Percentiles rank a stretch among this genome's conserved stretches.
Conservation (phyloP, 805 yeast species). For the Barnettozyma wickerhamii region DNA sequence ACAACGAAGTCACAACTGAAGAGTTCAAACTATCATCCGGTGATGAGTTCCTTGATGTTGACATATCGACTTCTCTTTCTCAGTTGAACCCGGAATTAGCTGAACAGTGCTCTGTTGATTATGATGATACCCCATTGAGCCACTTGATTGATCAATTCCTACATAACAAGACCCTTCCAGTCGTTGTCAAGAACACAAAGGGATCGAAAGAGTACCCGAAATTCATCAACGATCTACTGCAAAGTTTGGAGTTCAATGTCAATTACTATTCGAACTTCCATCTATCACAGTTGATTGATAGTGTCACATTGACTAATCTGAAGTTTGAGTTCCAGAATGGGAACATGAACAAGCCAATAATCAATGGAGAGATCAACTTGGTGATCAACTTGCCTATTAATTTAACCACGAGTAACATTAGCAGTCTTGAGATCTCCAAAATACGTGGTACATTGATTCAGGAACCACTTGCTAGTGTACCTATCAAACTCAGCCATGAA, state of each 20-base stretch:
- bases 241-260: slow-evolving; percentile 12
- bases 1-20: slow-evolving; percentile 7
- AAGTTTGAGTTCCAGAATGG: slow-evolving; percentile 31
- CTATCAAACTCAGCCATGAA: slow-evolving; percentile 32
- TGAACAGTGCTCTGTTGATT: slow-evolving; percentile 9
- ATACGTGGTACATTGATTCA: slow-evolving; percentile 36
- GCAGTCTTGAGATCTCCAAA: slow-evolving; percentile 28
- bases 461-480: not conserved
- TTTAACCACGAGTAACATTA: slow-evolving; percentile 18
- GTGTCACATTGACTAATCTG: slow-evolving; percentile 34
- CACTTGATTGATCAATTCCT: slow-evolving; percentile 12
- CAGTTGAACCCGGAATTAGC: slow-evolving; percentile 5
- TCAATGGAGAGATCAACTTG: slow-evolving; percentile 36
- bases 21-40: slow-evolving; percentile 15
- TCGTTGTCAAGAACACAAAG: slow-evolving; percentile 16
- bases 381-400: slow-evolving; percentile 28
- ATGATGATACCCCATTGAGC: slow-evolving; percentile 15
- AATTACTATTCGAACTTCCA: slow-evolving; percentile 14
- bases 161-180: slow-evolving; percentile 17
- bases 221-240: slow-evolving; percentile 20
- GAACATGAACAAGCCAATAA: slow-evolving; percentile 29
- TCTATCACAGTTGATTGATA: slow-evolving; percentile 26
- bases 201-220: slow-evolving; percentile 20
- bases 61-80: slow-evolving; percentile 10
- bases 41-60: slow-evolving; percentile 10